phyloP scores from a whole-genome alignment of 208 protist genomes.

The Leishmania aethiopica region DNA sequence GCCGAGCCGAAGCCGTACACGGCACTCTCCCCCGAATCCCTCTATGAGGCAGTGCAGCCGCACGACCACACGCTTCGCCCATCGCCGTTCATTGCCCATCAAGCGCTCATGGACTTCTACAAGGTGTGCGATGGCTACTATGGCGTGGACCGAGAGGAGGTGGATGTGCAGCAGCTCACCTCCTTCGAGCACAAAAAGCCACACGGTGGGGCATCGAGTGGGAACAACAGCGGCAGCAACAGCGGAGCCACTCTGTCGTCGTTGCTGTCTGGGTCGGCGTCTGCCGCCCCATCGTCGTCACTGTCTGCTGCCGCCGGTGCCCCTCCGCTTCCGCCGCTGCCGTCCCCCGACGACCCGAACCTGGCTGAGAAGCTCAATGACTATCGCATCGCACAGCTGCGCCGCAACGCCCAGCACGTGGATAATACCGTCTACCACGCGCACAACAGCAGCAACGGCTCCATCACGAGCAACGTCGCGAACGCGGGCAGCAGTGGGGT shows the following conservation, averaged over 20 bases:
- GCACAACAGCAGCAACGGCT: neutral
- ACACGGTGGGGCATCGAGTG: neutral
- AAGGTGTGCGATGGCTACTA: constrained; percentile 63
- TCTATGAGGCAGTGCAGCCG: constrained; percentile 50
- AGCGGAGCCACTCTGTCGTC: constrained; percentile 4
- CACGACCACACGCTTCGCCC: constrained; percentile 65
- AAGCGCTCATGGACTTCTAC: constrained; percentile 84
- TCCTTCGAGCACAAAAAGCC: constrained; percentile 18
- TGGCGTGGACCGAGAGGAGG: constrained; percentile 43
- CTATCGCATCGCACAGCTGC: constrained; percentile 76
- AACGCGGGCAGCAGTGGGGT: constrained; percentile 1
- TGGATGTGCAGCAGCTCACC: constrained; percentile 36
- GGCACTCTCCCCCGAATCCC: constrained; percentile 43
- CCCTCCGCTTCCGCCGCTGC: constrained; percentile 9
- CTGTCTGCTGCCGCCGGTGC: neutral
- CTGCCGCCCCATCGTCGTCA: neutral
- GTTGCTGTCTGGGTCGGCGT: constrained; percentile 1
- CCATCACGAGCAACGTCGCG: neutral
- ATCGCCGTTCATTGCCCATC: constrained; percentile 62
- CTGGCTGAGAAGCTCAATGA: constrained; percentile 51
- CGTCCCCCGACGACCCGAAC: constrained; percentile 32
- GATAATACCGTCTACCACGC: constrained; percentile 51
- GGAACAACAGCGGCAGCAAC: constrained; percentile 12
- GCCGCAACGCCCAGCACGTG: constrained; percentile 69
- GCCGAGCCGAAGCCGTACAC: constrained; percentile 67